These are phyloP conservation scores for Hansenula sp. DNA, from an alignment of 1,139 yeast genomes.

Conservation along the genomic window DNA sequence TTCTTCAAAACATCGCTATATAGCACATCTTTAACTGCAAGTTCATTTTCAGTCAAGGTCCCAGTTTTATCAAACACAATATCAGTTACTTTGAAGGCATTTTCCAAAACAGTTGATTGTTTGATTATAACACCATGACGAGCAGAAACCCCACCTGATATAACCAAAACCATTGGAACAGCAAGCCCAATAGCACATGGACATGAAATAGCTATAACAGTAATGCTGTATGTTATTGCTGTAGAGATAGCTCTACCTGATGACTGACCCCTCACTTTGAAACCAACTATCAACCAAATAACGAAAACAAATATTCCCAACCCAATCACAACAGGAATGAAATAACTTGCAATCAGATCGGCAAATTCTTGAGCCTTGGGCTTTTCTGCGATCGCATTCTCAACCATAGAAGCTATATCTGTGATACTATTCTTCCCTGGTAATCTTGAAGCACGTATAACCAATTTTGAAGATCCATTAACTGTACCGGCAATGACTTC, in stretches of 20 bases:
- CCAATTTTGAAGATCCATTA: conserved; percentile 61
- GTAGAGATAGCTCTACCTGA: neutral
- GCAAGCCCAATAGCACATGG: conserved; percentile 85
- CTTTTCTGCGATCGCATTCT: conserved; percentile 72
- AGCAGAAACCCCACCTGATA: conserved; percentile 86
- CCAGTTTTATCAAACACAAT: conserved; percentile 83
- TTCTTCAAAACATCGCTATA: conserved; percentile 17
- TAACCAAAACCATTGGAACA: conserved; percentile 91
- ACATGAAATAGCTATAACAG: conserved; percentile 80
- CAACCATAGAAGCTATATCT: conserved; percentile 70
- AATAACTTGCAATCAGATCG: conserved; percentile 66
- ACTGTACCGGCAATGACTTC: conserved; percentile 73
- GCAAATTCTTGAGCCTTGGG: conserved; percentile 80
- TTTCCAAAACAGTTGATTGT: conserved; percentile 79
- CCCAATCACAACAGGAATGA: conserved; percentile 61
- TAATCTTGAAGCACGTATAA: conserved; percentile 53
- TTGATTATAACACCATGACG: conserved; percentile 71
- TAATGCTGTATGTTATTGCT: conserved; percentile 45
- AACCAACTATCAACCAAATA: conserved; percentile 49
- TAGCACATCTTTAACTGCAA: conserved; percentile 37
- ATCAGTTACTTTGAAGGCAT: conserved; percentile 51
- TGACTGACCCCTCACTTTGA: conserved; percentile 51
- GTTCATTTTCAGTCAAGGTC: conserved; percentile 69
- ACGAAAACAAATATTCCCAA: conserved; percentile 54
- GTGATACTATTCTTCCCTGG: conserved; percentile 74